phyloP scores from a whole-genome alignment of 208 protist genomes.

The Histomonas meleagridis region DNA sequence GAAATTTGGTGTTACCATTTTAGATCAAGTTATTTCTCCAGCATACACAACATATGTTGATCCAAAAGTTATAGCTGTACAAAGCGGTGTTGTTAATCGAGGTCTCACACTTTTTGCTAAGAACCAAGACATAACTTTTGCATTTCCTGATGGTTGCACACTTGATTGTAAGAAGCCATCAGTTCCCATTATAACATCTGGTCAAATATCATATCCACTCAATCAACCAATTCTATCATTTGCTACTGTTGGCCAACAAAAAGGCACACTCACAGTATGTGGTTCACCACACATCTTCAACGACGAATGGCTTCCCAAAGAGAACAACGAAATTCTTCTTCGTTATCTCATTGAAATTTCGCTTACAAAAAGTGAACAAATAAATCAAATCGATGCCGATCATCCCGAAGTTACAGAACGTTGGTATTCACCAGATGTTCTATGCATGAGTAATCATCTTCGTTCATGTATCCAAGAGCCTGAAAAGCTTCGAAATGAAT shows the following conservation, averaged over 20 bases:
- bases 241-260: background rate
- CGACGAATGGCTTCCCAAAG: conserved; percentile 3
- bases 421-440: background rate
- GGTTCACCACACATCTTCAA: background rate
- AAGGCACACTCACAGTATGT: background rate
- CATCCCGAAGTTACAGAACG: conserved; percentile 20
- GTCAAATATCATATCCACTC: background rate
- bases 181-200: background rate
- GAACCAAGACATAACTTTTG: background rate
- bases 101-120: background rate
- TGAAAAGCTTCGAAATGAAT: background rate
- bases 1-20: background rate
- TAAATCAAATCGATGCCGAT: conserved; percentile 21
- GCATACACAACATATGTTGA: background rate
- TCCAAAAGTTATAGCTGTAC: background rate
- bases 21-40: background rate
- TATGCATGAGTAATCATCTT: background rate
- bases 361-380: background rate
- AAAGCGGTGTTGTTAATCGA: background rate
- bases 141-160: background rate
- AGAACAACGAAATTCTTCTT: background rate
- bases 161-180: background rate
- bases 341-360: background rate
- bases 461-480: background rate
- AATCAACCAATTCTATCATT: background rate